phyloP scores from a whole-genome alignment of 139 green algal genomes.

The Desmodesmus armatus region DNA sequence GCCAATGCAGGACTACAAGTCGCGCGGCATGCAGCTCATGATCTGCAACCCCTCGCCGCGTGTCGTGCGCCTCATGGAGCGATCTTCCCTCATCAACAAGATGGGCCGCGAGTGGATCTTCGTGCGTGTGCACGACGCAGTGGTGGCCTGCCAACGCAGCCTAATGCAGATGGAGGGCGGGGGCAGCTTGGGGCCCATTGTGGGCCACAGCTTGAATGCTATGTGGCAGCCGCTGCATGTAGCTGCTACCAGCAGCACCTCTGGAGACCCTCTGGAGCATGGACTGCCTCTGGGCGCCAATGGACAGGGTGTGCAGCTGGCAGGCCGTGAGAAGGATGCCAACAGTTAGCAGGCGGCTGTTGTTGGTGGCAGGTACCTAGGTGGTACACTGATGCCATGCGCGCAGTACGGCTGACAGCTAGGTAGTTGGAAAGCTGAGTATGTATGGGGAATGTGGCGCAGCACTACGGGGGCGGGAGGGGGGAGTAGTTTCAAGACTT shows the following conservation, averaged over 20 bases:
- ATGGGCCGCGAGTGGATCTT: constrained; percentile 61
- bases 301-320: background rate
- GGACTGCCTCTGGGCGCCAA: background rate
- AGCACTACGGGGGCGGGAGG: no score
- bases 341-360: background rate
- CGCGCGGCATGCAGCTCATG: constrained; percentile 49
- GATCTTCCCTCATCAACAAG: constrained; percentile 40
- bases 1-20: constrained; percentile 28
- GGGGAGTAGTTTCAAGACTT: no score
- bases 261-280: background rate
- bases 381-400: no score
- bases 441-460: no score
- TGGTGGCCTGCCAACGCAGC: constrained; percentile 42
- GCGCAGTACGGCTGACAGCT: no score
- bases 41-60: constrained; percentile 55
- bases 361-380: background rate
- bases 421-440: no score
- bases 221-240: background rate
- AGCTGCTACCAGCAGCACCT: background rate
- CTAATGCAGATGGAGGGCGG: constrained; percentile 38
- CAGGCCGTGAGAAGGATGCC: background rate
- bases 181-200: background rate
- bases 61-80: constrained; percentile 54
- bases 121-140: constrained; percentile 59
- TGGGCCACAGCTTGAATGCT: background rate